These are phyloP conservation scores for Ceratonia siliqua DNA, from an alignment of 306 rosid species.

Conservation along the genomic window DNA sequence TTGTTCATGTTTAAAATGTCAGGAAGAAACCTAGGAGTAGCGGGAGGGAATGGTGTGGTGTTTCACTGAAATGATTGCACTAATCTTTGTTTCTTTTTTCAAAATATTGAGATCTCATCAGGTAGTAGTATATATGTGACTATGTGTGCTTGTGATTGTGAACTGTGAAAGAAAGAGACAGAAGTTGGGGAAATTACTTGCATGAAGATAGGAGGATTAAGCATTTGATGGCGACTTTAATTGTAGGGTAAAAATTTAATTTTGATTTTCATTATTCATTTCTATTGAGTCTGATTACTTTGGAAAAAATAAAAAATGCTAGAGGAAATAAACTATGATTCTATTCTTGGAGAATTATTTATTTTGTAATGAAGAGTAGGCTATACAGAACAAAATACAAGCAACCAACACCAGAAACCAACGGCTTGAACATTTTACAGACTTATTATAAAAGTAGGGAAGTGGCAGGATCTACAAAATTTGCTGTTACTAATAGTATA, in stretches of 20 bases:
- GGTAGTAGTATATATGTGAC: neutral
- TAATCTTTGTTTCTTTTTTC: neutral
- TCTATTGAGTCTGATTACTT: neutral
- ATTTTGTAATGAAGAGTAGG: neutral
- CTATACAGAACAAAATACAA: neutral
- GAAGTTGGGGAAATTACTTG: neutral
- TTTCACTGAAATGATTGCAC: too few relatives aligned
- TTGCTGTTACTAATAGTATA: neutral
- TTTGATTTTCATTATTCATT: neutral
- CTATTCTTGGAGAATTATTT: neutral
- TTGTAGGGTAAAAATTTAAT: neutral
- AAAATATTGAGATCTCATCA: neutral
- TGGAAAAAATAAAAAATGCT: too few relatives aligned
- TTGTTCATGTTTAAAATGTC: neutral
- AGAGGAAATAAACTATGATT: neutral
- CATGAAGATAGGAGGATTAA: neutral
- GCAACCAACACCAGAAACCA: neutral
- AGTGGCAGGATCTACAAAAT: neutral
- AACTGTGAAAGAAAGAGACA: conserved; percentile 8
- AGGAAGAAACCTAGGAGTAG: neutral
- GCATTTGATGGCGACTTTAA: neutral
- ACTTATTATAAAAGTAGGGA: neutral
- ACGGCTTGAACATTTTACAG: neutral
- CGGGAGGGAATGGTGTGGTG: neutral
- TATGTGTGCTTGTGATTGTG: neutral